A percentile compares a stretch with the other conserved stretches of the same genome.
phyloP scores from a whole-genome alignment of 1,284 basidiomycete genomes.

The Meira nashicola region DNA sequence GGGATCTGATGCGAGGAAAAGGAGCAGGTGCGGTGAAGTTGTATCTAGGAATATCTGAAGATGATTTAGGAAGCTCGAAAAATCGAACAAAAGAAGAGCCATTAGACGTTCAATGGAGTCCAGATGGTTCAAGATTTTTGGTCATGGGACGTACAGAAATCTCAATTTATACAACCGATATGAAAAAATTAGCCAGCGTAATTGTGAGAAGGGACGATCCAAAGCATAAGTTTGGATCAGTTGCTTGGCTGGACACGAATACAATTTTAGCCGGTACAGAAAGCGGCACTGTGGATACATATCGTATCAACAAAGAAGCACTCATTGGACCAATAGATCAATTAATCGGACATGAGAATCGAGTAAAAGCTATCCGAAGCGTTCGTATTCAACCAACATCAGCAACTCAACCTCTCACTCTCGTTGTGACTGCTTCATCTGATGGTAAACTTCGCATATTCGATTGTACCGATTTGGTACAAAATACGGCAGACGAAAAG shows the following conservation, averaged over 20 bases:
- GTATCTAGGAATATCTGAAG: constrained; percentile 19
- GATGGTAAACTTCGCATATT: constrained; percentile 49
- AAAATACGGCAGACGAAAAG: constrained; percentile 10
- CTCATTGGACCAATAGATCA: constrained; percentile 25
- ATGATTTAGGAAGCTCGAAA: not conserved
- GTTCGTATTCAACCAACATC: constrained; percentile 12
- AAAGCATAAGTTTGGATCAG: not conserved
- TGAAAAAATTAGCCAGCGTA: not conserved
- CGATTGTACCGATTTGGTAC: constrained; percentile 26
- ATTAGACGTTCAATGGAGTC: constrained; percentile 5
- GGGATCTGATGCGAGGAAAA: constrained; percentile 94
- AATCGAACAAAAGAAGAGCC: constrained; percentile 3
- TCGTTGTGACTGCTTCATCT: constrained; percentile 43
- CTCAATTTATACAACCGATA: constrained; percentile 2
- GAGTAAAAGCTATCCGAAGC: constrained; percentile 25
- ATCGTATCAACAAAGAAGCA: constrained; percentile 3
- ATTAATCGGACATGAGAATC: constrained; percentile 44
- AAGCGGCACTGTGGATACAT: constrained; percentile 4
- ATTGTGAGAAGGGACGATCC: not conserved
- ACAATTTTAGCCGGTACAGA: constrained; percentile 3
- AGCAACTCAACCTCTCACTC: constrained; percentile 3
- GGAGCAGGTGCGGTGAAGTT: constrained; percentile 55
- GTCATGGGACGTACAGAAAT: constrained; percentile 7
- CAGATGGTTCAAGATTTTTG: not conserved
- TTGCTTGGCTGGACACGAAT: not conserved